Evolutionary conservation across 1,139 yeast species (phyloP).

Genomic region (Hyphopichia khmerensis): DNA sequence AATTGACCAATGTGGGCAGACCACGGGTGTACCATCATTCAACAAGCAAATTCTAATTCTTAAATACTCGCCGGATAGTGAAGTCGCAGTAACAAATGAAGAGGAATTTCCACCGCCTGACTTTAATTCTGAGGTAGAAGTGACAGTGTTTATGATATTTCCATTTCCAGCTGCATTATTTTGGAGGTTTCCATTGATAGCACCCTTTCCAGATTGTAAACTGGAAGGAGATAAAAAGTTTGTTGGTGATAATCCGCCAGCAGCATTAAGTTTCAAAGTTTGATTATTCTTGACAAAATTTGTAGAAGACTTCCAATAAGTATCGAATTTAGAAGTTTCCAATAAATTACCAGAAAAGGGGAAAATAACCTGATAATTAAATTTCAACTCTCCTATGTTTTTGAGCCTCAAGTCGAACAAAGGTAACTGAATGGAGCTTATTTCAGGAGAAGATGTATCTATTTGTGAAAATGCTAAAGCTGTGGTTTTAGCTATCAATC

Average conservation of each 20-base stretch:
- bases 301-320: slow-evolving; percentile 92
- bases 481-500: slow-evolving; percentile 85
- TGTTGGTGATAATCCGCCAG: slow-evolving; percentile 45
- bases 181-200: background rate
- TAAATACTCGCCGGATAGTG: slow-evolving; percentile 78
- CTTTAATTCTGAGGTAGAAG: slow-evolving; percentile 17
- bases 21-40: slow-evolving; percentile 83
- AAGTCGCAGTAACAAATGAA: slow-evolving; percentile 88
- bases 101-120: slow-evolving; percentile 30
- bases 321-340: slow-evolving; percentile 90
- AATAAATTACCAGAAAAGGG: slow-evolving; percentile 87
- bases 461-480: slow-evolving; percentile 59
- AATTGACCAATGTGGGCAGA: slow-evolving; percentile 70
- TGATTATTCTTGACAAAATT: slow-evolving; percentile 35
- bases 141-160: slow-evolving; percentile 11
- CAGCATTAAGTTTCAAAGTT: slow-evolving; percentile 33
- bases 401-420: slow-evolving; percentile 79
- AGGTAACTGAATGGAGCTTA: slow-evolving; percentile 61
- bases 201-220: slow-evolving; percentile 10
- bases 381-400: slow-evolving; percentile 76
- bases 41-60: slow-evolving; percentile 70
- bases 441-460: slow-evolving; percentile 45
- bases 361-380: slow-evolving; percentile 78
- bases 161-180: slow-evolving; percentile 6
- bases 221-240: slow-evolving; percentile 35